phyloP scores from a whole-genome alignment of 306 rosid genomes.

The Macrotyloma uniflorum region DNA sequence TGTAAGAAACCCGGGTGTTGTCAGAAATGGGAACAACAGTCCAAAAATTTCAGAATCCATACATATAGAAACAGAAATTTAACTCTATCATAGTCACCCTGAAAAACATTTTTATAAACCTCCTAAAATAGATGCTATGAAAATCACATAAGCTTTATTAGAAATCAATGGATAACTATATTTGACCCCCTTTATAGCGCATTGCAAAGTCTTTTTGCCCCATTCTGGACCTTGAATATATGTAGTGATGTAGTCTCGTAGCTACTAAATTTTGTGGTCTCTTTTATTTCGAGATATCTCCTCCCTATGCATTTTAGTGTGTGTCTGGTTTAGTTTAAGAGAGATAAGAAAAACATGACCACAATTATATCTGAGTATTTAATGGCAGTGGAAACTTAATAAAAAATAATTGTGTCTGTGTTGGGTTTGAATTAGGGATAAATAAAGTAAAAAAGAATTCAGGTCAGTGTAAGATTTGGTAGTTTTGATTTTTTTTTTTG shows the following conservation, averaged over 20 bases:
- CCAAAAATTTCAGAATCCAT: neutral
- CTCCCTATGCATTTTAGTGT: neutral
- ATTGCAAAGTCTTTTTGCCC: neutral
- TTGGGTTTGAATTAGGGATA: neutral
- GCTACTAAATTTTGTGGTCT: neutral
- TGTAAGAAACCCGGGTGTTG: neutral
- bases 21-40: neutral
- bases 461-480: conserved; percentile 11
- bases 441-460: neutral
- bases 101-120: neutral
- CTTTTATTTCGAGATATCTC: neutral
- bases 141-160: neutral
- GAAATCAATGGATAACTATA: neutral
- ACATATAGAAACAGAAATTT: neutral
- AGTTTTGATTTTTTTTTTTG: neutral
- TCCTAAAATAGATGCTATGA: neutral
- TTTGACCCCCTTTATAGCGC: neutral
- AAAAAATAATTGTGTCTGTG: neutral
- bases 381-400: conserved; percentile 3
- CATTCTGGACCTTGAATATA: neutral
- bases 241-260: neutral
- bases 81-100: conserved; percentile 1
- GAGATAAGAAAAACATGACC: neutral
- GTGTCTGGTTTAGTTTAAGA: neutral
- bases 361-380: neutral